phyloP scores from a whole-genome alignment of 352 stramenopile species.

The Phytophthora pini region DNA sequence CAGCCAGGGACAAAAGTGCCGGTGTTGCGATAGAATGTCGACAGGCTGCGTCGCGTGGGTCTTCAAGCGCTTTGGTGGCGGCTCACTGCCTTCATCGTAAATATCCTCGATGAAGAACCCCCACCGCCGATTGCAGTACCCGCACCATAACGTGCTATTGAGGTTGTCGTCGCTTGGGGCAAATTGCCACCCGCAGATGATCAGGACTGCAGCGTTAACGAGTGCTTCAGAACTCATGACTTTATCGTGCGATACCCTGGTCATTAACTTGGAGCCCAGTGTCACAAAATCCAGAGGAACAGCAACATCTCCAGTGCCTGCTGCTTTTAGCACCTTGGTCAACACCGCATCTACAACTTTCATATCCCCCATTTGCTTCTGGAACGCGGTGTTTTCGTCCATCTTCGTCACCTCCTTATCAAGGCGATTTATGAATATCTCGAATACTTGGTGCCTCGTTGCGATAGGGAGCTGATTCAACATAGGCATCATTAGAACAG shows the following conservation, averaged over 20 bases:
- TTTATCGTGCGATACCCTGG: constrained; percentile 12
- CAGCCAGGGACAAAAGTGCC: constrained; percentile 74
- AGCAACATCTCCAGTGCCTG: background rate
- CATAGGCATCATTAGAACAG: background rate
- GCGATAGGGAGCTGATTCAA: constrained; percentile 42
- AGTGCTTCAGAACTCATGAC: constrained; percentile 20
- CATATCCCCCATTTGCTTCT: constrained; percentile 24
- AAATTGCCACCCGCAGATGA: constrained; percentile 51
- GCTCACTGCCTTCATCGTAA: constrained; percentile 19
- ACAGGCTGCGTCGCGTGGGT: constrained; percentile 3
- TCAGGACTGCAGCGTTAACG: constrained; percentile 41
- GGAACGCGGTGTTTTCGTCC: constrained; percentile 14
- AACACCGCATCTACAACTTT: constrained; percentile 20
- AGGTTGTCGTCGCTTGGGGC: constrained; percentile 11
- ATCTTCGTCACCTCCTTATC: constrained; percentile 18
- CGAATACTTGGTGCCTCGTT: constrained; percentile 37
- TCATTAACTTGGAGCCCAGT: constrained; percentile 21
- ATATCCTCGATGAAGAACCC: constrained; percentile 5
- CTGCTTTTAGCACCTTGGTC: constrained; percentile 27
- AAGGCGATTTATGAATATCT: constrained; percentile 34
- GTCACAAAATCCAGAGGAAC: constrained; percentile 6
- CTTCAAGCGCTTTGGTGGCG: constrained; percentile 46
- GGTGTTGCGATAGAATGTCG: constrained; percentile 44
- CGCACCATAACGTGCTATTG: constrained; percentile 34
- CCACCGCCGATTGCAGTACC: constrained; percentile 58